A percentile compares a stretch with the other conserved stretches of the same genome.
phyloP scores from a whole-genome alignment of 305 asterid genomes.

The Fraxinus albicans region DNA sequence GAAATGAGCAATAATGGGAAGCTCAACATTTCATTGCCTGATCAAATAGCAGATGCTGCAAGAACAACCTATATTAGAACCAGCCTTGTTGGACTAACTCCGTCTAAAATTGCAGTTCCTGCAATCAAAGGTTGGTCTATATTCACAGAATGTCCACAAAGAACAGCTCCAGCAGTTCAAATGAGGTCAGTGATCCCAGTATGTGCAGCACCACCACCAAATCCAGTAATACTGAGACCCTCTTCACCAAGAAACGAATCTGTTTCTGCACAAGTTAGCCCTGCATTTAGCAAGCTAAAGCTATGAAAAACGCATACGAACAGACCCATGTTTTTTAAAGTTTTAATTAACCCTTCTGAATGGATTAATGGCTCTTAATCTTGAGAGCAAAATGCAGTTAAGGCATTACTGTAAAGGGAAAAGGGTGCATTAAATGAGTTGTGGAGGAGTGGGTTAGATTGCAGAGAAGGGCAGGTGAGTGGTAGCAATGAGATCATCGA shows the following conservation, averaged over 20 bases:
- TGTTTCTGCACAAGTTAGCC: not conserved
- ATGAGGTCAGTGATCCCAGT: conserved; percentile 62
- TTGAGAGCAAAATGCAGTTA: conserved; percentile 5
- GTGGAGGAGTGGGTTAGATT: conserved; percentile 20
- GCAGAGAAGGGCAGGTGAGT: conserved; percentile 22
- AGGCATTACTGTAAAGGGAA: conserved; percentile 17
- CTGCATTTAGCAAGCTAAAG: conserved; percentile 32
- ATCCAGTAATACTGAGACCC: conserved; percentile 20
- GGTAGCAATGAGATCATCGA: conserved; percentile 31
- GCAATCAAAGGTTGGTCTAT: conserved; percentile 17
- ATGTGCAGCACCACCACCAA: conserved; percentile 45
- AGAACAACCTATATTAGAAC: not conserved
- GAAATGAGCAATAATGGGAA: conserved; percentile 11
- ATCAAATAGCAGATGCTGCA: not conserved
- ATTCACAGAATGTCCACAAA: conserved; percentile 12
- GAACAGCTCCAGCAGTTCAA: conserved; percentile 60
- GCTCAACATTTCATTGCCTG: not conserved
- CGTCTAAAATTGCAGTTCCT: not conserved
- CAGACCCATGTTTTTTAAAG: not conserved
- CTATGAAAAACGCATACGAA: conserved; percentile 24
- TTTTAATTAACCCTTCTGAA: not conserved
- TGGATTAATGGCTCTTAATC: not conserved
- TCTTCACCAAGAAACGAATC: conserved; percentile 4
- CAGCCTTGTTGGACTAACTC: not conserved
- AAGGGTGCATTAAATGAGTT: conserved; percentile 36